Percentiles rank a stretch among this genome's conserved stretches.
Evolutionary conservation across 1,139 yeast species (phyloP).

Genomic region (Magnusiomyces paraingens): DNA sequence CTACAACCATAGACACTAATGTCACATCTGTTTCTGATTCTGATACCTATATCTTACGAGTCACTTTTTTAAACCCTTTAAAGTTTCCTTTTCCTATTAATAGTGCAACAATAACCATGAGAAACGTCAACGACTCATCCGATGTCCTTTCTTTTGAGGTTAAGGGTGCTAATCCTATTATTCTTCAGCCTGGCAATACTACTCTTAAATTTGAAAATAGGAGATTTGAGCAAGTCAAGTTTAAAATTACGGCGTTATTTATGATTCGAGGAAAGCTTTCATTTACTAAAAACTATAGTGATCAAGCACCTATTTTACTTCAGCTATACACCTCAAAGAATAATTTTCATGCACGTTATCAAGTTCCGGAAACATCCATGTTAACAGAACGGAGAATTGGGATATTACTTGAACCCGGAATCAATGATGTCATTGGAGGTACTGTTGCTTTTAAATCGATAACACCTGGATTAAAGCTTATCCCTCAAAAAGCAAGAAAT

Average conservation of each 20-base stretch:
- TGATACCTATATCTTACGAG: constrained; percentile 13
- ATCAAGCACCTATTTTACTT: constrained; percentile 16
- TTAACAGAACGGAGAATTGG: constrained; percentile 22
- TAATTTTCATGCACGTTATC: constrained; percentile 21
- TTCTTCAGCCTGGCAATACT: constrained; percentile 8
- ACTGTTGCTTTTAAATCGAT: constrained; percentile 17
- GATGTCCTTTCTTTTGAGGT: constrained; percentile 13
- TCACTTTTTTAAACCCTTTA: constrained; percentile 14
- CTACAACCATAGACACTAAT: constrained; percentile 11
- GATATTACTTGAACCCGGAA: constrained; percentile 19
- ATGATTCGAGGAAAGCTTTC: constrained; percentile 23
- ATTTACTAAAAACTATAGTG: constrained; percentile 24
- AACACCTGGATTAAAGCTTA: constrained; percentile 18
- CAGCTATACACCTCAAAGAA: constrained; percentile 22
- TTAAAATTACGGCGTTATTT: constrained; percentile 22
- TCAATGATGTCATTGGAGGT: constrained; percentile 14
- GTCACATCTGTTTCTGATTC: constrained; percentile 2
- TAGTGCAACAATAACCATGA: constrained; percentile 12
- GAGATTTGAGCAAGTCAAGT: constrained; percentile 25
- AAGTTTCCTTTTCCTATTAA: constrained; percentile 14
- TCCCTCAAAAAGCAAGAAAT: constrained; percentile 12
- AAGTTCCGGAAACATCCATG: constrained; percentile 17
- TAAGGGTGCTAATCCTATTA: constrained; percentile 8
- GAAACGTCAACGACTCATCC: constrained; percentile 13
- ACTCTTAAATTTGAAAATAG: constrained; percentile 21